Base-by-base conservation (phyloP, 805 yeast species). In the Schwanniomyces yamadae region DNA sequence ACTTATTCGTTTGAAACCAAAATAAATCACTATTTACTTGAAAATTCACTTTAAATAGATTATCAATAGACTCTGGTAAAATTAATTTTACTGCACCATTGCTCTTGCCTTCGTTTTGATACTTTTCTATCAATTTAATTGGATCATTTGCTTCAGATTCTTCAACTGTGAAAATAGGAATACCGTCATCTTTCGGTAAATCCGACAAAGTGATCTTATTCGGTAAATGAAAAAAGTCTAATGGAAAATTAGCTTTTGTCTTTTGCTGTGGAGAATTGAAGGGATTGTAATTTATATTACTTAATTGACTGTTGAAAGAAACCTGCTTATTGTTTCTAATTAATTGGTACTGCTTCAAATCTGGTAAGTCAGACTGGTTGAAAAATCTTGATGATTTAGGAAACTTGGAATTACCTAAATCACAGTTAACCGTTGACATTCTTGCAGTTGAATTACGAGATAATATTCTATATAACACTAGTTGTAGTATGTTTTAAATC, bases 71-170 rank as follows among this genome's bases (percentile, higher is more conserved):
- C 2, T 39, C 48, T 0, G 91, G 90, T 4, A 95, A 82, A 5
- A 75, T 65, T 2, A 90, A 54, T 51, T 89, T 90, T 28, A 88
- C 59, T 50, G 93, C 89, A 0, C 96, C 96, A 54, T 71, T 78
- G 19, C 61, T 54, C 21, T 54, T 59, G 2, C 93, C 95, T 7
- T 70, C 48, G 0, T 70, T 65, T 9, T 61, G 55, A 1, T 78
- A 57, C 10, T 75, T 66, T 15, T 84, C 82, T 12, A 86, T 63
- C 45, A 80, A 83, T n/a, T 55, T 57, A 14, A 82, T 74, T 1
- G 95, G 95, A 53, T 83, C 81, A 8, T 57, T 50, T 41, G 54
- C 42, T 14, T 84, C 81, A 17, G 67, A 69, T 13, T 59, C 61
- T 1, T 80, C 61, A 2, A 90, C 84, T 31, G 59, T 57, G 10